A percentile compares a stretch with the other conserved stretches of the same genome.
phyloP scores from a whole-genome alignment of 2,329 filamentous ascomycete species.

The Neocucurbitaria cava region DNA sequence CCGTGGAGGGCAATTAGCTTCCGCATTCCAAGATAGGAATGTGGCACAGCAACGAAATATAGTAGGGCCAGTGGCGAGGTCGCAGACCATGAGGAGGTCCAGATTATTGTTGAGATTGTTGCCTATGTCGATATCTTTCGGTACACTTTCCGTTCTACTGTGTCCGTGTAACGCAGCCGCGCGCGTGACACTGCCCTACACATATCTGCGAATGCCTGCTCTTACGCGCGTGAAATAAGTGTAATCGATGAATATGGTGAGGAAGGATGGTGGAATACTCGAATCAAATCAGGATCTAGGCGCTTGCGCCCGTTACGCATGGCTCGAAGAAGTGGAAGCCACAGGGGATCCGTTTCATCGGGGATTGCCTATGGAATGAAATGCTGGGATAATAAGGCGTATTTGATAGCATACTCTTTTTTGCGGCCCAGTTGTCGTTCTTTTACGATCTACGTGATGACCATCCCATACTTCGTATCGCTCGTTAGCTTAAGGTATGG shows the following conservation, averaged over 20 bases:
- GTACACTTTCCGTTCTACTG: not conserved
- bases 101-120: not conserved
- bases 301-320: not conserved
- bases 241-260: not conserved
- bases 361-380: not conserved
- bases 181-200: not conserved
- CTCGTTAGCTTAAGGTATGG: not conserved
- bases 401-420: not conserved
- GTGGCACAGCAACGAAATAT: constrained; percentile 3
- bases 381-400: not conserved
- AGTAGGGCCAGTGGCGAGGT: not conserved
- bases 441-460: not conserved
- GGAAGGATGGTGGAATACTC: too few relatives aligned
- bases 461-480: not conserved
- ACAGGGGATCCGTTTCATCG: not conserved
- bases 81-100: not conserved
- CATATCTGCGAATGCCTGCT: not conserved
- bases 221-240: not conserved
- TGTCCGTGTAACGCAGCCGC: not conserved
- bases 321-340: not conserved
- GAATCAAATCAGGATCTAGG: not conserved
- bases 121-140: not conserved
- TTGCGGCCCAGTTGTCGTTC: not conserved
- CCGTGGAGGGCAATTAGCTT: constrained; percentile 6
- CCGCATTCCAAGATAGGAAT: constrained; percentile 11